phyloP scores from a whole-genome alignment of 2,329 filamentous ascomycete genomes.

The Lasiodiplodia sp. region DNA sequence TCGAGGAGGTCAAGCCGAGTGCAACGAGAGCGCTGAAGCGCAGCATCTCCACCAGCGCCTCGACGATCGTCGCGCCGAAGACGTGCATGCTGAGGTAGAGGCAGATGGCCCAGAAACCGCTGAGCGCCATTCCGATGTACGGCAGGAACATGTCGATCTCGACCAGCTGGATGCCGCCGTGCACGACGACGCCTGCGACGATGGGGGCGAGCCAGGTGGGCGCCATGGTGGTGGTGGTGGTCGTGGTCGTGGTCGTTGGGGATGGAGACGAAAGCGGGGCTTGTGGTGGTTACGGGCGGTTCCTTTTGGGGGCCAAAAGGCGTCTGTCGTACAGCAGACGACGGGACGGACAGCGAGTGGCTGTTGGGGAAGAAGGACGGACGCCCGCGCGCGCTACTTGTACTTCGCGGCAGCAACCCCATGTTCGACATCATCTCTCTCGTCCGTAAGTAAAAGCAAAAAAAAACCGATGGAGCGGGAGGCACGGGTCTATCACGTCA shows the following conservation, averaged over 20 bases:
- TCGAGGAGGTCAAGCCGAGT: not conserved
- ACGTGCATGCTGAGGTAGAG: constrained; percentile 1
- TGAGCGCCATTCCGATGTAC: not conserved
- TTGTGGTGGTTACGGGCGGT: no score
- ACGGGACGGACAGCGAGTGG: no score
- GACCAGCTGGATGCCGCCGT: not conserved
- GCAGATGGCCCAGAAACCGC: not conserved
- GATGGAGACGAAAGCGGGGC: not conserved
- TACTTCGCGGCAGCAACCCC: not conserved
- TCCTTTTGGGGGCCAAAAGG: no score
- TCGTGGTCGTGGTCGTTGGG: not conserved
- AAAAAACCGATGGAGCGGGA: not conserved
- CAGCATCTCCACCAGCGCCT: not conserved
- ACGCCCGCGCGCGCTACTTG: not conserved
- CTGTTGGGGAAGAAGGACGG: not conserved
- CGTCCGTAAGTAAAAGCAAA: not conserved
- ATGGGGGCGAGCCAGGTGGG: not conserved
- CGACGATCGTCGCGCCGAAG: not conserved
- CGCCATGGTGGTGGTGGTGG: constrained; percentile 25
- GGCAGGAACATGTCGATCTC: constrained; percentile 16
- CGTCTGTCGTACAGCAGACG: no score
- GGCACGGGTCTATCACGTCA: not conserved
- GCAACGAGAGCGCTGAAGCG: not conserved
- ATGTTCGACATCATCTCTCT: not conserved
- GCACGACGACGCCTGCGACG: not conserved